Conservation (phyloP, 23 red algal species). For the Gracilaria vermiculophylla region DNA sequence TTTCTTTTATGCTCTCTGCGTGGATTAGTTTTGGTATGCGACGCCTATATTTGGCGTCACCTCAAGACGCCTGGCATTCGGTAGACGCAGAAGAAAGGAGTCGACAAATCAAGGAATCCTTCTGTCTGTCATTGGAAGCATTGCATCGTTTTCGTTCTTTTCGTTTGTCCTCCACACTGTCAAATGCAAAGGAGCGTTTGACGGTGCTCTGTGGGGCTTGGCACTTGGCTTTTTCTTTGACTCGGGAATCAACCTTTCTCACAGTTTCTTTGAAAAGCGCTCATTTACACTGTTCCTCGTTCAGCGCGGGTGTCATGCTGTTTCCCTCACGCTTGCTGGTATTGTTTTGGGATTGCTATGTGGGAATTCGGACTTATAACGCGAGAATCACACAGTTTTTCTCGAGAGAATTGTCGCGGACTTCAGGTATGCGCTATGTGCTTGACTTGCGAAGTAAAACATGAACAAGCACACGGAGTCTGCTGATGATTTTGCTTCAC, state of each 20-base stretch:
- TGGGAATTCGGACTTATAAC: neutral
- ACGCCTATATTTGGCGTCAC: slow-evolving; percentile 10
- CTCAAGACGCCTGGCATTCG: slow-evolving; percentile 10
- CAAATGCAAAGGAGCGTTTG: neutral
- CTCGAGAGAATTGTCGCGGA: too few species aligned
- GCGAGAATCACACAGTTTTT: neutral
- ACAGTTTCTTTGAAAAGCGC: slow-evolving; percentile 53
- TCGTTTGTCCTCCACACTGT: slow-evolving; percentile 14
- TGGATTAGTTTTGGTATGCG: slow-evolving; percentile 43
- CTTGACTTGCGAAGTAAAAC: too few species aligned
- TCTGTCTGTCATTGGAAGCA: neutral
- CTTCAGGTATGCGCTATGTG: too few species aligned
- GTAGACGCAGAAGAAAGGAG: neutral
- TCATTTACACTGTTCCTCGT: slow-evolving; percentile 30
- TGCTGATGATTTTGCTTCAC: too few species aligned
- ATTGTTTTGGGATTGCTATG: slow-evolving; percentile 27
- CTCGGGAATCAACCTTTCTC: slow-evolving; percentile 38
- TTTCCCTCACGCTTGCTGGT: slow-evolving; percentile 22
- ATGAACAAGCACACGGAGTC: too few species aligned
- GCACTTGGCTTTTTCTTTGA: slow-evolving; percentile 55
- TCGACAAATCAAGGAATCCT: neutral
- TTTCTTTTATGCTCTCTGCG: neutral
- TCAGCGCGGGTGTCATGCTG: slow-evolving; percentile 45
- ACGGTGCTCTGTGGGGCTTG: slow-evolving; percentile 57
- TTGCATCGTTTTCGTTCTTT: slow-evolving; percentile 27